Percentiles rank a stretch among this genome's conserved stretches.
Conservation (phyloP, 306 rosid species). For the Malus fusca region DNA sequence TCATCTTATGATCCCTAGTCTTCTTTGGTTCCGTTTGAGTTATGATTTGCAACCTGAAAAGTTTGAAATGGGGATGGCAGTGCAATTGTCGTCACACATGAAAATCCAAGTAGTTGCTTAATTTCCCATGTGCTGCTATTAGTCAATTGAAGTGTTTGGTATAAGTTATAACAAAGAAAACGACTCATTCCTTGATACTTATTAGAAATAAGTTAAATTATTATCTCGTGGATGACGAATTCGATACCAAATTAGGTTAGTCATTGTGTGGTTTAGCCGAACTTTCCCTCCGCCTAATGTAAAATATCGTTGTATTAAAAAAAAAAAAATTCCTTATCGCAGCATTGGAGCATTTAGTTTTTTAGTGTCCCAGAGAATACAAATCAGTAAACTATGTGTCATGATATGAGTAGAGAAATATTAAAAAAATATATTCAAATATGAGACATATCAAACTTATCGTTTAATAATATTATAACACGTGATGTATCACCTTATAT, state of each 20-base stretch:
- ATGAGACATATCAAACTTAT: too few species aligned
- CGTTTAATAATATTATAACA: too few species aligned
- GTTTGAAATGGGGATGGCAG: background rate
- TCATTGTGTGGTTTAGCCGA: too few species aligned
- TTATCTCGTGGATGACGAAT: background rate
- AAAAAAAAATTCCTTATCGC: background rate
- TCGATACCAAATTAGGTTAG: too few species aligned
- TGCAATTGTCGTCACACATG: background rate
- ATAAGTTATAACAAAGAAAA: background rate
- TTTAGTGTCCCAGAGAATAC: accelerated
- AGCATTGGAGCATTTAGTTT: too few species aligned
- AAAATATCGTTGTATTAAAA: too few species aligned
- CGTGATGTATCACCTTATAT: accelerated
- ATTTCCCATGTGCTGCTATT: background rate
- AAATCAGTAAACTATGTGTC: too few species aligned
- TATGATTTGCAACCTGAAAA: background rate
- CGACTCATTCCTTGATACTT: background rate
- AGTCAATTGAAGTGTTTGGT: background rate
- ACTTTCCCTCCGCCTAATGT: too few species aligned
- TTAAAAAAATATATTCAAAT: too few species aligned
- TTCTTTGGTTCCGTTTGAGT: background rate
- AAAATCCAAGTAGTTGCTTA: background rate
- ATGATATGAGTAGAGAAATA: too few species aligned
- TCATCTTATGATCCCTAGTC: background rate
- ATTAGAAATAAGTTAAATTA: too few species aligned